Percentiles rank a stretch among this genome's conserved stretches.
These are phyloP conservation scores for Stellera chamaejasme DNA, from an alignment of 345 rosid genomes.

Conservation along the genomic window DNA sequence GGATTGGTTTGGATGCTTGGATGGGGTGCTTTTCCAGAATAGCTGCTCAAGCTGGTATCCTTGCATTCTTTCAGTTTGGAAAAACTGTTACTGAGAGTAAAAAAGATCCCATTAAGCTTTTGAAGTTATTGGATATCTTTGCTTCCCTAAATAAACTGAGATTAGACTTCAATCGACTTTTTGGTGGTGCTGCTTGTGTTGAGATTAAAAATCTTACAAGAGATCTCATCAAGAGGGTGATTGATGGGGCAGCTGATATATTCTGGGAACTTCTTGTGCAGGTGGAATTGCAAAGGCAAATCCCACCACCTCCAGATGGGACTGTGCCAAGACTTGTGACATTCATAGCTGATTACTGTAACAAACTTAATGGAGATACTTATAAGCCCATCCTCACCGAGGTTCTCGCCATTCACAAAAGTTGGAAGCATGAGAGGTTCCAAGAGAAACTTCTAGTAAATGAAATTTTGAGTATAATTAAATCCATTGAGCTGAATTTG, in stretches of 20 bases:
- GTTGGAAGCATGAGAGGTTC: conserved; percentile 91
- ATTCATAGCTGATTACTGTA: conserved; percentile 82
- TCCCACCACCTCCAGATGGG: conserved; percentile 79
- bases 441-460: conserved; percentile 68
- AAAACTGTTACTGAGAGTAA: conserved; percentile 89
- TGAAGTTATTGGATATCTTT: conserved; percentile 85
- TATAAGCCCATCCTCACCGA: conserved; percentile 76
- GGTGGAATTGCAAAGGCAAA: conserved; percentile 82
- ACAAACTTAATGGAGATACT: conserved; percentile 72
- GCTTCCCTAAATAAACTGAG: conserved; percentile 79
- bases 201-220: conserved; percentile 94
- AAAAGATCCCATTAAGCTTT: conserved; percentile 90
- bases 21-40: conserved; percentile 95
- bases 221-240: conserved; percentile 83
- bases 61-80: conserved; percentile 91
- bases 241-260: conserved; percentile 85
- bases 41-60: conserved; percentile 94
- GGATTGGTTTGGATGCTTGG: conserved; percentile 78
- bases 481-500: conserved; percentile 65
- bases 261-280: conserved; percentile 93
- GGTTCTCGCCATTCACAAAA: conserved; percentile 74
- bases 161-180: conserved; percentile 86
- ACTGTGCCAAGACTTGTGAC: conserved; percentile 73
- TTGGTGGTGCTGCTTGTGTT: conserved; percentile 89
- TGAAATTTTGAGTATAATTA: conserved; percentile 63